phyloP scores from a whole-genome alignment of 495 filamentous ascomycete species.

The Pyrenopolyporus hunteri region DNA sequence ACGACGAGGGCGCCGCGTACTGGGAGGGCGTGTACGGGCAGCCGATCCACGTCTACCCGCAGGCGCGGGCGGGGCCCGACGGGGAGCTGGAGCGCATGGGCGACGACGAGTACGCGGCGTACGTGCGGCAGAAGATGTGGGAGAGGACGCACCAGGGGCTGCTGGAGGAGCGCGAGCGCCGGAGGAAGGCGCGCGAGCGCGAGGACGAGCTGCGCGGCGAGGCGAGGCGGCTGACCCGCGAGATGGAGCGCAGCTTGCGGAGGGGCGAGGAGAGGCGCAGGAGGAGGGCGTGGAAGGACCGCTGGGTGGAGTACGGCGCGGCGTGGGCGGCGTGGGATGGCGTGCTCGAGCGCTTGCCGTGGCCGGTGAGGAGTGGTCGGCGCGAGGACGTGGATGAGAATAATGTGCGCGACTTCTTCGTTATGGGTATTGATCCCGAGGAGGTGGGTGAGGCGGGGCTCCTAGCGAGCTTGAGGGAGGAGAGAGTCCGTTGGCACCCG shows the following conservation, averaged over 20 bases:
- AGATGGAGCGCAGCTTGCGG: constrained; percentile 57
- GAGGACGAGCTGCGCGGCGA: constrained; percentile 50
- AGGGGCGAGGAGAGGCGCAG: constrained; percentile 51
- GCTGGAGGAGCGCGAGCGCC: constrained; percentile 58
- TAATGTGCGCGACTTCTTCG: constrained; percentile 50
- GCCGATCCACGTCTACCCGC: constrained; percentile 65
- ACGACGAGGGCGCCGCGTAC: constrained; percentile 94
- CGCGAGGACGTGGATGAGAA: constrained; percentile 38
- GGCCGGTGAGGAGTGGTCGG: constrained; percentile 75
- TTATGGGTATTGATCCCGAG: constrained; percentile 49
- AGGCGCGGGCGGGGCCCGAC: constrained; percentile 31
- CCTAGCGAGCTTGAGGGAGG: constrained; percentile 71
- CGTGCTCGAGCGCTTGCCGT: constrained; percentile 62
- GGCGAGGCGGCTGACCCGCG: constrained; percentile 55
- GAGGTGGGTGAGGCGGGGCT: constrained; percentile 64
- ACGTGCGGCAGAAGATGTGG: constrained; percentile 90
- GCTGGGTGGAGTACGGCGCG: constrained; percentile 69
- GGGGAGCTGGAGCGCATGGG: constrained; percentile 82
- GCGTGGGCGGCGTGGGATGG: constrained; percentile 65
- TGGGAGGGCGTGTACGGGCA: constrained; percentile 97
- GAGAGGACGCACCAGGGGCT: constrained; percentile 78
- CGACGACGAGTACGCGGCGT: constrained; percentile 86
- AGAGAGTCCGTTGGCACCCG: constrained; percentile 94
- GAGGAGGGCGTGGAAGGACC: constrained; percentile 45
- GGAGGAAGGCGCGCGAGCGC: constrained; percentile 51